These are phyloP conservation scores for Collybia nuda DNA, from an alignment of 768 basidiomycete genomes.

Conservation along the genomic window DNA sequence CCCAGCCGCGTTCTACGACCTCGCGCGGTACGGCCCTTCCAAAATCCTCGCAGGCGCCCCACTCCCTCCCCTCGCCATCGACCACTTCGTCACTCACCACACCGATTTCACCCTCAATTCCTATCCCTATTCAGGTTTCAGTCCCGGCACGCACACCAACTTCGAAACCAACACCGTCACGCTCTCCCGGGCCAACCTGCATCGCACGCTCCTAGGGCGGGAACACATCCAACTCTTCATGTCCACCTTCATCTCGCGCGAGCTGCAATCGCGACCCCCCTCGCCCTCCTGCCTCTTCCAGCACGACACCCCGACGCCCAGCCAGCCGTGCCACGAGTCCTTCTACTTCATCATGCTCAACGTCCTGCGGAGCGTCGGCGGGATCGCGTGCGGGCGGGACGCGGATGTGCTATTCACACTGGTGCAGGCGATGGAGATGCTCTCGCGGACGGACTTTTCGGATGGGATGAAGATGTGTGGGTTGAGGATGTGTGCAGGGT, in stretches of 20 bases:
- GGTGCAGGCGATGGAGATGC: slow-evolving; percentile 68
- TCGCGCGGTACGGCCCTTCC: slow-evolving; percentile 71
- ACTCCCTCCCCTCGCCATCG: slow-evolving; percentile 28
- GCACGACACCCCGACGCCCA: slow-evolving; percentile 29
- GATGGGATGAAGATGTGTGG: slow-evolving; percentile 57
- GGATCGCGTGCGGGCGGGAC: slow-evolving; percentile 70
- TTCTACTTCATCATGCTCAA: slow-evolving; percentile 80
- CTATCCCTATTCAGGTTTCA: no score
- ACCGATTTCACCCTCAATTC: slow-evolving; percentile 28
- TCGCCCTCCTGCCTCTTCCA: slow-evolving; percentile 52
- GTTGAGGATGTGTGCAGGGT: slow-evolving; percentile 52
- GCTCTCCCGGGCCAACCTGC: slow-evolving; percentile 19
- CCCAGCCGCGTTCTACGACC: slow-evolving; percentile 73
- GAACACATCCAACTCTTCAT: slow-evolving; percentile 65
- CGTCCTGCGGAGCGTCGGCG: slow-evolving; percentile 66
- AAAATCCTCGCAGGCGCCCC: slow-evolving; percentile 59
- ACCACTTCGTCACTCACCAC: slow-evolving; percentile 16
- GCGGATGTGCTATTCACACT: slow-evolving; percentile 75
- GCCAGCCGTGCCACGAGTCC: slow-evolving; percentile 56
- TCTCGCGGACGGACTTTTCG: slow-evolving; percentile 67
- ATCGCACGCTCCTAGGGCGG: slow-evolving; percentile 57
- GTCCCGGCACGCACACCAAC: no score
- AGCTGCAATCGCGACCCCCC: slow-evolving; percentile 55
- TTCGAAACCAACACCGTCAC: no score
- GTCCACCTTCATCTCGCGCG: slow-evolving; percentile 55